A percentile compares a stretch with the other conserved stretches of the same genome.
These are phyloP conservation scores for Leccinellum luteum DNA, from an alignment of 768 basidiomycete genomes.

Conservation along the genomic window DNA sequence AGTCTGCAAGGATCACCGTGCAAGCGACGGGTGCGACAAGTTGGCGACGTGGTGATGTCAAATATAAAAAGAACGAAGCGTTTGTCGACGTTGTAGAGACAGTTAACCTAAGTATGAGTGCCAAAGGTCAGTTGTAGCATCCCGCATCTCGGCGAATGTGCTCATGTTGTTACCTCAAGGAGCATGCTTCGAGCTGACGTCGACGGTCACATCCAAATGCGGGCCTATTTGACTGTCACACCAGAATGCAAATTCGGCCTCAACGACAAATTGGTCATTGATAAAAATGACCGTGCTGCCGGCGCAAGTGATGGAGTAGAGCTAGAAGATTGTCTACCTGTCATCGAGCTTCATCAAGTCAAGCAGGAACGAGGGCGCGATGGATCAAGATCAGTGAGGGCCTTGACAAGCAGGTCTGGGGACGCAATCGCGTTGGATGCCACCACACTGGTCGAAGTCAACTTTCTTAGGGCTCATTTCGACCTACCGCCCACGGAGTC, in stretches of 20 bases:
- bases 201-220: slow-evolving; percentile 97
- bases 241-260: slow-evolving; percentile 99
- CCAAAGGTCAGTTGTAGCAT: slow-evolving; percentile 57
- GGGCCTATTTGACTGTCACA: slow-evolving; percentile 93
- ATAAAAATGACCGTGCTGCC: slow-evolving; percentile 64
- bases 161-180: slow-evolving; percentile 44
- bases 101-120: slow-evolving; percentile 95
- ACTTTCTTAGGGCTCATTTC: too few species aligned
- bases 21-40: slow-evolving; percentile 97
- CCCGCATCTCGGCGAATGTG: background rate
- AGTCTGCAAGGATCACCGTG: slow-evolving; percentile 93
- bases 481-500: too few species aligned
- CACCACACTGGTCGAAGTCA: too few species aligned
- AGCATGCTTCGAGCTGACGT: slow-evolving; percentile 93
- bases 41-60: slow-evolving; percentile 94
- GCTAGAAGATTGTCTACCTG: slow-evolving; percentile 97
- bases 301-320: slow-evolving; percentile 76
- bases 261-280: slow-evolving; percentile 97
- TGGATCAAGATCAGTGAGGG: too few species aligned
- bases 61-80: slow-evolving; percentile 99
- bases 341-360: too few species aligned
- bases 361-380: too few species aligned
- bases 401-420: too few species aligned
- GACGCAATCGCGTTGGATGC: too few species aligned
- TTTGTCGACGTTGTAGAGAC: slow-evolving; percentile 99